Evolutionary conservation across 345 rosid genomes (phyloP), one percentile per base, ranked within the genome.

Genomic region (Gossypium bickii): DNA sequence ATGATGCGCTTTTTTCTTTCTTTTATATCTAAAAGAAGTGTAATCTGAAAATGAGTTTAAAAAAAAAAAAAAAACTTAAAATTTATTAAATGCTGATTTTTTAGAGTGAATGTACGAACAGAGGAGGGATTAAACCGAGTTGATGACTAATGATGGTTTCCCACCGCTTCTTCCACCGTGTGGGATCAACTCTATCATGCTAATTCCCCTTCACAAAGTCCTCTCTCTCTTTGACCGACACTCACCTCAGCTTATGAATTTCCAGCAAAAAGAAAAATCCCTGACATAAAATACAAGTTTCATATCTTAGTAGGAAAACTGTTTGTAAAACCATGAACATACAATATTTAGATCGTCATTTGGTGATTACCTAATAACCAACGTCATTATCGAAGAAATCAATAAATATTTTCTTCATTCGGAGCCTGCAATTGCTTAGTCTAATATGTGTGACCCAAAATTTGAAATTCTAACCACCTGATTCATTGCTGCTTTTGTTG

Each of bases 161-260:
- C 84, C 89, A 88, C 89, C 89, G 87, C 75, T 84, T 82, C 83
- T 71, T 83, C 87, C 90, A 85, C 90, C 82, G 86, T 79, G 85
- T 85, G 88, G 89, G 92, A 17, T 73, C 86, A 85, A 80, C 84
- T 61, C 70, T 70, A 81, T 82, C 79, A n/a, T 82, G 81, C 80
- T 75, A 44, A 16, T 67, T 75, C 77, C 55, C 75, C 79, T 76
- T 70, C 83, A 12, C 69, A 51, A 51, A 15, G 18, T 51, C 55
- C 7, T 51, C 55, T 15, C 52, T 48, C 15, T 51, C 18, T 51
- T 15, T 51, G 55, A 51, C 55, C 55, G 52, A 49, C 53, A 12
- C 1, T 10, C n/a, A 4, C 12, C 13, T 12, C 68, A 10, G 34
- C 9, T 73, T 16, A 3, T 48, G 16, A 48, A 2, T 48, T 48